Conservation (phyloP, 2,329 filamentous ascomycete species). For the Boeremia lycopersici region DNA sequence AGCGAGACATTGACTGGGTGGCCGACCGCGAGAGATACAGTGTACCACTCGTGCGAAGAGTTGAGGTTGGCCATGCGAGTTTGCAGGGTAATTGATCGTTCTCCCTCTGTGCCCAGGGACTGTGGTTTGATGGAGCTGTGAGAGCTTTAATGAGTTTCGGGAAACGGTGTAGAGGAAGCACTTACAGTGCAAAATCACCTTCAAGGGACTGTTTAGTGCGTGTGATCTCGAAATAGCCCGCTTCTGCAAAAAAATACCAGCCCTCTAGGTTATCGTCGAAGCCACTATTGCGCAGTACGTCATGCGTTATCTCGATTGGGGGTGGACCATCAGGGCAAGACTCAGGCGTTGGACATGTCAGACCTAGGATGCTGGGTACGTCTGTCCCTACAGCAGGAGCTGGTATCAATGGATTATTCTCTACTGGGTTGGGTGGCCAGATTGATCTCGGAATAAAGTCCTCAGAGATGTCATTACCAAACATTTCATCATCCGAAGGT, state of each 20-base stretch:
- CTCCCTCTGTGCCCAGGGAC: background rate
- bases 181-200: background rate
- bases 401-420: background rate
- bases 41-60: conserved; percentile 5
- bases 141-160: background rate
- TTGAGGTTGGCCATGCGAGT: background rate
- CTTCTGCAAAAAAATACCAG: background rate
- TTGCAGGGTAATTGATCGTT: background rate
- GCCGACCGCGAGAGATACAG: background rate
- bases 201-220: background rate
- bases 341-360: background rate
- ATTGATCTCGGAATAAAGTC: no score
- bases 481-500: background rate
- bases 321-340: background rate
- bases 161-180: background rate
- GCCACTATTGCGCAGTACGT: background rate
- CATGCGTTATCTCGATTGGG: background rate
- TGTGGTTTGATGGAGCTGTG: background rate
- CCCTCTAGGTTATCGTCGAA: background rate
- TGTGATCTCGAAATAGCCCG: background rate
- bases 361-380: background rate
- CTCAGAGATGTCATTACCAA: no score
- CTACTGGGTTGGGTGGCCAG: no score
- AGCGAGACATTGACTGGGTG: background rate
- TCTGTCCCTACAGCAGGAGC: background rate